Evolutionary conservation across 2,329 filamentous ascomycete genomes (phyloP).

Genomic region (Phialemoniopsis sp.): DNA sequence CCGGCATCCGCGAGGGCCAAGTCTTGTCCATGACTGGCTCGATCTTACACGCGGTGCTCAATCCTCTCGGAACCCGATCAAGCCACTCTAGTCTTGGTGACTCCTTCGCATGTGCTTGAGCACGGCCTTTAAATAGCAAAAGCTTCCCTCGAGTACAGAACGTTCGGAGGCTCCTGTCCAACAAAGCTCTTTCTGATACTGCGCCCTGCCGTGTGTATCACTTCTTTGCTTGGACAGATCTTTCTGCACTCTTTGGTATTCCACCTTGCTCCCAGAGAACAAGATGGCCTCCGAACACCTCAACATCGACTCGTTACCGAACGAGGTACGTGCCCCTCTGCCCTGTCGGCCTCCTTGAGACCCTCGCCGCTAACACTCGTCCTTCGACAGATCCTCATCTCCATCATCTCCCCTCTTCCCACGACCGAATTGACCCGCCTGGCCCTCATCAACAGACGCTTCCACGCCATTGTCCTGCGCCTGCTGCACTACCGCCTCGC

Average conservation of each 20-base stretch:
- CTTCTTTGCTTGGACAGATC: neutral
- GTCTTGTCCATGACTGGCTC: no score
- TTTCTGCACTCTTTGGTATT: neutral
- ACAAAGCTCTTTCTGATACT: no score
- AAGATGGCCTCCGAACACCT: slow-evolving; percentile 6
- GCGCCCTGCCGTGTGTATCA: neutral
- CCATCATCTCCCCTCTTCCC: slow-evolving; percentile 19
- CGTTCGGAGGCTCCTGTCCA: no score
- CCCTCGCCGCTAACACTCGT: neutral
- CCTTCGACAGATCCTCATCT: slow-evolving; percentile 21
- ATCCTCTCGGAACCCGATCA: no score
- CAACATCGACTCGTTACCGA: slow-evolving; percentile 8
- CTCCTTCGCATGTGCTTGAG: no score
- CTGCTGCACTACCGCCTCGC: slow-evolving; percentile 22
- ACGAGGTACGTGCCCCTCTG: slow-evolving; percentile 4
- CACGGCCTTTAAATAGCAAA: no score
- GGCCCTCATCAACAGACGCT: slow-evolving; percentile 19
- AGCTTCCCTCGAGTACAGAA: no score
- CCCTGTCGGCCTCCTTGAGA: neutral
- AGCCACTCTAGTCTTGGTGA: no score
- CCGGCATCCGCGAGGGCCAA: no score
- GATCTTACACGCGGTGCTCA: no score
- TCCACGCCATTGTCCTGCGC: slow-evolving; percentile 19
- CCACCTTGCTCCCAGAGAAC: slow-evolving; percentile 1
- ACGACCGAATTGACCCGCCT: slow-evolving; percentile 19